Evolutionary conservation across 2,329 filamentous ascomycete genomes (phyloP).

Genomic region (Alternaria panax): DNA sequence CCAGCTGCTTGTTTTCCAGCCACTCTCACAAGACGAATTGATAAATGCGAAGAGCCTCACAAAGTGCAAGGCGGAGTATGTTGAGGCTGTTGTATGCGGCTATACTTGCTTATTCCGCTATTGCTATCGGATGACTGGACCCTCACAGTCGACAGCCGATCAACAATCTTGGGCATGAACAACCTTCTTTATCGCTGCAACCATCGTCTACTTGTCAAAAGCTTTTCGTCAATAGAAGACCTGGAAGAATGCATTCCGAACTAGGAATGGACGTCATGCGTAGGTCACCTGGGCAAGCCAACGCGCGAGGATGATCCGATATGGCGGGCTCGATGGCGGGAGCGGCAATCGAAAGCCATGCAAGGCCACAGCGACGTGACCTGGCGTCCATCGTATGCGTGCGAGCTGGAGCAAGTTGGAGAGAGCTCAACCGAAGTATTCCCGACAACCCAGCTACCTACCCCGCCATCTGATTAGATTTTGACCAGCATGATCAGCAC

Average conservation of each 20-base stretch:
- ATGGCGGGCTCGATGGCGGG: background rate
- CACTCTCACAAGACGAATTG: background rate
- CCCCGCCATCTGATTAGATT: constrained; percentile 19
- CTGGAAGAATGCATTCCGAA: background rate
- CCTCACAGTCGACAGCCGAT: background rate
- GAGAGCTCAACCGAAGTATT: background rate
- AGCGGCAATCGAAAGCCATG: background rate
- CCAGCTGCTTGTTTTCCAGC: background rate
- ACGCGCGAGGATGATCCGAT: background rate
- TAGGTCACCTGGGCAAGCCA: background rate
- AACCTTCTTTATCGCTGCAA: background rate
- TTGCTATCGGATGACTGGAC: background rate
- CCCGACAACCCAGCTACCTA: background rate
- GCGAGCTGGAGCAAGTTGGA: background rate
- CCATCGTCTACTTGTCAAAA: background rate
- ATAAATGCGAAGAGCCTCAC: background rate
- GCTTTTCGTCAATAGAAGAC: background rate
- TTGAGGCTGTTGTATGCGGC: background rate
- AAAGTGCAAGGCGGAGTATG: background rate
- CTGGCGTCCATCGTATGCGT: background rate
- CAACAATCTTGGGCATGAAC: background rate
- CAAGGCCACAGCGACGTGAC: background rate
- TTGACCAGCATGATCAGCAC: background rate
- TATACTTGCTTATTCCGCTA: background rate
- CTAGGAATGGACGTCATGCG: background rate